These are phyloP conservation scores for Torulaspora microellipsoides DNA, from an alignment of 805 yeast species.

Conservation along the genomic window DNA sequence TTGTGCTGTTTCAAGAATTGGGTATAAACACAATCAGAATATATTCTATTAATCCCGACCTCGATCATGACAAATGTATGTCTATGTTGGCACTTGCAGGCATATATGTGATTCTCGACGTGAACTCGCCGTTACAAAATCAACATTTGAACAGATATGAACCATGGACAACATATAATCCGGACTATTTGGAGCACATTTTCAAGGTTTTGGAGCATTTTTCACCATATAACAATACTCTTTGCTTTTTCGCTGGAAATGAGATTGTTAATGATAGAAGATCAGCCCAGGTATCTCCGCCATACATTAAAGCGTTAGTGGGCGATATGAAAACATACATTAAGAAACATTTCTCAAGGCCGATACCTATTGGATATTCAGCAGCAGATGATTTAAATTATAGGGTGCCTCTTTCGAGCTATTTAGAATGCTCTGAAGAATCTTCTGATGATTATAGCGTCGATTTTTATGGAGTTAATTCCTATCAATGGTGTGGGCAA, in stretches of 20 bases:
- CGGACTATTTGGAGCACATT: constrained; percentile 65
- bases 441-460: constrained; percentile 46
- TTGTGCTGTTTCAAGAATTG: constrained; percentile 70
- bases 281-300: constrained; percentile 66
- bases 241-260: constrained; percentile 90
- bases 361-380: constrained; percentile 88
- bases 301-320: constrained; percentile 70
- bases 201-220: constrained; percentile 78
- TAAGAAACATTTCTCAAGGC: constrained; percentile 50
- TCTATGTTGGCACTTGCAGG: constrained; percentile 86
- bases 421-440: constrained; percentile 66
- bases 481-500: constrained; percentile 95
- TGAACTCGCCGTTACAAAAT: constrained; percentile 74
- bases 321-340: constrained; percentile 79
- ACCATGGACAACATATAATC: constrained; percentile 86
- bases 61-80: constrained; percentile 89
- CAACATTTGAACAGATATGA: constrained; percentile 86
- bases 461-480: constrained; percentile 91
- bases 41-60: constrained; percentile 76
- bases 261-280: constrained; percentile 78
- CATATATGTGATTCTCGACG: constrained; percentile 85
- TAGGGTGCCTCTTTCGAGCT: constrained; percentile 71
- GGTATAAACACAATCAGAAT: constrained; percentile 86
- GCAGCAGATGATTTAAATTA: constrained; percentile 89
- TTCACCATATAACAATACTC: constrained; percentile 77